Percentiles rank a stretch among this genome's conserved stretches.
Conservation (phyloP, 805 yeast genomes). For the Starmerella asiatica region DNA sequence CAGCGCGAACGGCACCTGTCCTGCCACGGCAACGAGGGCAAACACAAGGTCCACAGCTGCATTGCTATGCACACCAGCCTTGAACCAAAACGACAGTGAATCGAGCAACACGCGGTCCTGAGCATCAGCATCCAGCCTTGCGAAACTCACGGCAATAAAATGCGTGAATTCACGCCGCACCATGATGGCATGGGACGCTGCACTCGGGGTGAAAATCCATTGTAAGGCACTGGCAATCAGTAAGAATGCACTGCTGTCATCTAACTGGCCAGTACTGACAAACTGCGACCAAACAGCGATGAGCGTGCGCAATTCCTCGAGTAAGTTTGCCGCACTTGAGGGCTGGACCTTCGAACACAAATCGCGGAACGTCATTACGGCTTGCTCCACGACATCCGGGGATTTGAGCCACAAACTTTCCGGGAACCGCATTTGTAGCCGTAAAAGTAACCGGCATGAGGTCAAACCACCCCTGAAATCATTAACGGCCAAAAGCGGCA, state of each 20-base stretch:
- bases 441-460: constrained; percentile 1
- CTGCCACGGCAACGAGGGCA: constrained; percentile 7
- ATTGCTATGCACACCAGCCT: background rate
- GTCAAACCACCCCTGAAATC: background rate
- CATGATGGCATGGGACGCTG: background rate
- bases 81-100: constrained; percentile 2
- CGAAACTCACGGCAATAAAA: constrained; percentile 2
- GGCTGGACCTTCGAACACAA: too few species aligned
- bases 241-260: constrained; percentile 4
- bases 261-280: constrained; percentile 1
- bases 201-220: constrained; percentile 3
- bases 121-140: background rate
- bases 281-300: constrained; percentile 5
- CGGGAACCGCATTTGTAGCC: constrained; percentile 1
- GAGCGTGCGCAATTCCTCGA: background rate
- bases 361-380: constrained; percentile 3
- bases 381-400: background rate
- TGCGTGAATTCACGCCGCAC: background rate
- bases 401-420: background rate
- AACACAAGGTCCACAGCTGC: constrained; percentile 4
- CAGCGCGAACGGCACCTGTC: constrained; percentile 1
- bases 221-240: constrained; percentile 4
- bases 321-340: too few species aligned
- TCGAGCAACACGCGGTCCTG: constrained; percentile 8
- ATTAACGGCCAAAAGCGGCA: background rate